These are phyloP conservation scores for Ramularia endophylla DNA, from an alignment of 2,329 filamentous ascomycete genomes.

Conservation along the genomic window DNA sequence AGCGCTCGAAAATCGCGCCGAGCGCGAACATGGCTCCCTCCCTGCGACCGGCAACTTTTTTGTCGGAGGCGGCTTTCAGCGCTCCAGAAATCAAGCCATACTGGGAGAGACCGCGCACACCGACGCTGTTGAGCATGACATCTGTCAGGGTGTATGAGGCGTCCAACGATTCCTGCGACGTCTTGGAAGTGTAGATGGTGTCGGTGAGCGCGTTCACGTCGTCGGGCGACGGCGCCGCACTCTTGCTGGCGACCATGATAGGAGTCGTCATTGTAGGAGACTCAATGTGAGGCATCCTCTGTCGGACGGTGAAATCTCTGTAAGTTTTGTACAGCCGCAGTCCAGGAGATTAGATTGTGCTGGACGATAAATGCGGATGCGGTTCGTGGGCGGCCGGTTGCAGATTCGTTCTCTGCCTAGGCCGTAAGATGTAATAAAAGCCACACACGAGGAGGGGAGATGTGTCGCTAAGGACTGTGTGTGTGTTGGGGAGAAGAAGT, in stretches of 20 bases:
- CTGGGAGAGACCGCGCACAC: conserved; percentile 54
- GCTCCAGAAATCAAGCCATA: conserved; percentile 60
- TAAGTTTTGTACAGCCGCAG: neutral
- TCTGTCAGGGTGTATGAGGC: conserved; percentile 60
- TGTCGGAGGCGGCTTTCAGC: conserved; percentile 78
- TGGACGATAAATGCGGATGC: neutral
- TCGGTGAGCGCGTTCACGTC: conserved; percentile 40
- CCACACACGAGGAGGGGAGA: neutral
- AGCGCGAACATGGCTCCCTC: conserved; percentile 94
- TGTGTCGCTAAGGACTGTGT: neutral
- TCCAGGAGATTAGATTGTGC: neutral
- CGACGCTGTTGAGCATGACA: conserved; percentile 58
- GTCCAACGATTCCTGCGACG: conserved; percentile 53
- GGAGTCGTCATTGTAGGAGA: conserved; percentile 42
- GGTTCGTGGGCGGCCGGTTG: neutral
- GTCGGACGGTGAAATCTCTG: conserved; percentile 1
- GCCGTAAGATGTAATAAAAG: neutral
- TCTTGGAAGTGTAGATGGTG: conserved; percentile 45
- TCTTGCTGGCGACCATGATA: conserved; percentile 42
- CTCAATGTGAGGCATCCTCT: conserved; percentile 45
- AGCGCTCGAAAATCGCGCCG: conserved; percentile 86
- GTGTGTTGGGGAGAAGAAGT: neutral
- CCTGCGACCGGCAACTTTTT: conserved; percentile 80
- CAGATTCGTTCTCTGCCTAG: neutral
- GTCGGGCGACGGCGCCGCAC: conserved; percentile 40